phyloP scores from a whole-genome alignment of 305 asterid species.

The Ruellia speciosa region DNA sequence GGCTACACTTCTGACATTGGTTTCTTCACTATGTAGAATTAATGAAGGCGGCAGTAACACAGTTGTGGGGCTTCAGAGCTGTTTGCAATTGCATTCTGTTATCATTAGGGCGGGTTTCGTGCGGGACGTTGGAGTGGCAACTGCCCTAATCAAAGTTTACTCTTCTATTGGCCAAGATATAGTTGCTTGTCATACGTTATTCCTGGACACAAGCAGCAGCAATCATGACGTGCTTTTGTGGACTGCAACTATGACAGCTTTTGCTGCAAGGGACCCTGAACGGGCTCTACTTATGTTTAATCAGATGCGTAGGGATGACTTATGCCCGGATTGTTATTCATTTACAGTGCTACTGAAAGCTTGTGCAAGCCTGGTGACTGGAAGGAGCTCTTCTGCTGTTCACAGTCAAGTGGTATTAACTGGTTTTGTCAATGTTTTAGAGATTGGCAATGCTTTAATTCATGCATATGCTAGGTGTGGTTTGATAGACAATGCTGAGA shows the following conservation, averaged over 20 bases:
- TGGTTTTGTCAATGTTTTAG: conserved; percentile 29
- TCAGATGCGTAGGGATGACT: conserved; percentile 32
- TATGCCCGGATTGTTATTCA: conserved; percentile 37
- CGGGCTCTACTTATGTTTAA: conserved; percentile 43
- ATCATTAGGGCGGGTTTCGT: conserved; percentile 41
- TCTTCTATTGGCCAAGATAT: conserved; percentile 40
- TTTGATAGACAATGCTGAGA: conserved; percentile 29
- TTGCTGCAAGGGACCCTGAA: conserved; percentile 36
- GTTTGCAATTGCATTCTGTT: conserved; percentile 50
- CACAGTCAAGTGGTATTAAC: conserved; percentile 36
- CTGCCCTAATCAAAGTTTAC: conserved; percentile 64
- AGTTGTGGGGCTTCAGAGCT: conserved; percentile 26
- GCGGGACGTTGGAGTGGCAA: conserved; percentile 52
- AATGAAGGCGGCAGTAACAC: neutral
- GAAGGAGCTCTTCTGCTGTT: conserved; percentile 35
- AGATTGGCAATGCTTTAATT: conserved; percentile 39
- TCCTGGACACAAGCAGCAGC: conserved; percentile 29
- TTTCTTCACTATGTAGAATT: conserved; percentile 39
- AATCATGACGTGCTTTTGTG: conserved; percentile 43
- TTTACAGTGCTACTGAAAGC: conserved; percentile 45
- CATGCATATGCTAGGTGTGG: conserved; percentile 62
- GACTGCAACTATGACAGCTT: conserved; percentile 47
- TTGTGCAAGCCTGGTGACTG: conserved; percentile 46
- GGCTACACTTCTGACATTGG: conserved; percentile 47
- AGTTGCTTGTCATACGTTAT: conserved; percentile 32